phyloP scores from a whole-genome alignment of 2,329 filamentous ascomycete genomes.

The Colletotrichum eleusines region DNA sequence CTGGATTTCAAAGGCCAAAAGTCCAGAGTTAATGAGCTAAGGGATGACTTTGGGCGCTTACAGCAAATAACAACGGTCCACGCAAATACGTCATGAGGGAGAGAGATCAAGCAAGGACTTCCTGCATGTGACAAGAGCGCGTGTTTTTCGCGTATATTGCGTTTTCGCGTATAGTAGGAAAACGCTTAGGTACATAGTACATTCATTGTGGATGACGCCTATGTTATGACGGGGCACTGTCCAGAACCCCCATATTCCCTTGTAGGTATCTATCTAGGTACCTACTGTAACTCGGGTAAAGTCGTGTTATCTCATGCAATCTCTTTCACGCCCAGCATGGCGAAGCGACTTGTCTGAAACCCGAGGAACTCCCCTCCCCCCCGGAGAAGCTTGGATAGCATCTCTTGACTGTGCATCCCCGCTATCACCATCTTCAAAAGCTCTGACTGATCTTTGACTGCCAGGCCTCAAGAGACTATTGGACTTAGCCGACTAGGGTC shows the following conservation, averaged over 20 bases:
- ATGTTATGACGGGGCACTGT: too few species aligned
- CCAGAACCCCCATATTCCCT: too few species aligned
- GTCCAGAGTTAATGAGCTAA: neutral
- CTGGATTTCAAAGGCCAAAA: neutral
- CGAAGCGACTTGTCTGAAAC: neutral
- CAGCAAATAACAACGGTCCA: neutral
- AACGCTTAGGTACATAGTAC: too few species aligned
- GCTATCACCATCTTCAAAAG: neutral
- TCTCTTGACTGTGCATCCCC: too few species aligned
- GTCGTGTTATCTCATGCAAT: too few species aligned
- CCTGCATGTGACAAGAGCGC: neutral
- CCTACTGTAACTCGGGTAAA: too few species aligned
- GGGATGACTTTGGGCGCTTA: neutral
- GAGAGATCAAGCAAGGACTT: neutral
- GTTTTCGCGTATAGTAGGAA: conserved; percentile 11
- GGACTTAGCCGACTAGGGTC: neutral
- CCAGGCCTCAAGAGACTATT: neutral
- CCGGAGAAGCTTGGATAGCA: neutral
- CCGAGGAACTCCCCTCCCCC: neutral
- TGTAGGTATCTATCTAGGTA: too few species aligned
- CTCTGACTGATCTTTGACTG: neutral
- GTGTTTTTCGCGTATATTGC: neutral
- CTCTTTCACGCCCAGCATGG: too few species aligned
- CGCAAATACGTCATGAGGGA: neutral
- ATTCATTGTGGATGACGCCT: too few species aligned